Percentiles rank a stretch among this genome's conserved stretches.
phyloP scores from a whole-genome alignment of 345 rosid genomes.

The Anastatica hierochuntica region DNA sequence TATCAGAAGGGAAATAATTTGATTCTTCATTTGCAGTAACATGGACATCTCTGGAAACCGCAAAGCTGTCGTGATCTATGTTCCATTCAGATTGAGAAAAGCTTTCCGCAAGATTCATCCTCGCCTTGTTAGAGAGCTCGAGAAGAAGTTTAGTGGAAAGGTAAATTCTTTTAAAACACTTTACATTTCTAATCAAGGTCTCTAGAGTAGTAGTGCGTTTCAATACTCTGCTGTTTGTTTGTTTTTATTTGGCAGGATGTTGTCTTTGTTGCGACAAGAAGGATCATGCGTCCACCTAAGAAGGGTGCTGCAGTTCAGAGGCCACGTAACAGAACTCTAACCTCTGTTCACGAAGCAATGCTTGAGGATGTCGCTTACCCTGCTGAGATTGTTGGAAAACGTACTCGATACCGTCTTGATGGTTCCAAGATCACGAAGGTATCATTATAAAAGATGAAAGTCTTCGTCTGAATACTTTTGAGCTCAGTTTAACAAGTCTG shows the following conservation, averaged over 20 bases:
- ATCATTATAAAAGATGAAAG: neutral
- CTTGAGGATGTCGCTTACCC: conserved; percentile 78
- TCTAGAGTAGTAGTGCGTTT: too few species aligned
- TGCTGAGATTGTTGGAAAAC: conserved; percentile 91
- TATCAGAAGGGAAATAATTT: neutral
- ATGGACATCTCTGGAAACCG: conserved; percentile 74
- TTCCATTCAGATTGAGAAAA: conserved; percentile 80
- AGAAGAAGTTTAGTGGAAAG: conserved; percentile 95
- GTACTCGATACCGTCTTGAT: conserved; percentile 59
- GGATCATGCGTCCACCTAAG: conserved; percentile 84
- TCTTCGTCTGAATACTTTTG: neutral
- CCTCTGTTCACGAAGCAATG: conserved; percentile 73
- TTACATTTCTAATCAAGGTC: too few species aligned
- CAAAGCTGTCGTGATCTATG: conserved; percentile 73
- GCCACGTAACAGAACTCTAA: conserved; percentile 72
- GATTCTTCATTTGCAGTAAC: conserved; percentile 32
- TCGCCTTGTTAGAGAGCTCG: conserved; percentile 80
- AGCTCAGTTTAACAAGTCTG: neutral
- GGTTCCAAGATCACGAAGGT: conserved; percentile 86
- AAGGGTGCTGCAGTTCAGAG: conserved; percentile 87
- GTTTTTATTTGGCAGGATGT: conserved; percentile 45
- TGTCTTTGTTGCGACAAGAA: conserved; percentile 57
- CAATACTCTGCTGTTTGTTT: too few species aligned
- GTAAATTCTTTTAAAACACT: conserved; percentile 13
- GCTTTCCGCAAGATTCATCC: conserved; percentile 76